Conservation (phyloP, 2,329 filamentous ascomycete genomes). For the Verticillium dahliae region DNA sequence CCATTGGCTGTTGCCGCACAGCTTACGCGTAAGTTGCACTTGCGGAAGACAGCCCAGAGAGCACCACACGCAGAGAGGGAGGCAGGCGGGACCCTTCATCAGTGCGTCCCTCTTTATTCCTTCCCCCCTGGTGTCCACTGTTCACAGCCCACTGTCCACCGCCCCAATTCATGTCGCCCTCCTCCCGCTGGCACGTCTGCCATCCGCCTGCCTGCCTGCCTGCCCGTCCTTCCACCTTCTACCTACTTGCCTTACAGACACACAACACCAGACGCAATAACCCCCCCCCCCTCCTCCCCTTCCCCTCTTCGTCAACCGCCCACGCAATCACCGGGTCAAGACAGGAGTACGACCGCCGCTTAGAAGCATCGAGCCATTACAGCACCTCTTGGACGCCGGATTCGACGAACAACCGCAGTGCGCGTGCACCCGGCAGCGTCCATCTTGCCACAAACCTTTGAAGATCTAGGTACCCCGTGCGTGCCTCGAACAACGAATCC, state of each 20-base stretch:
- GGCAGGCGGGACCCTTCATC: not conserved
- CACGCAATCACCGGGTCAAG: not conserved
- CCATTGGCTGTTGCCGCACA: constrained; percentile 19
- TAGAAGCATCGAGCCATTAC: not conserved
- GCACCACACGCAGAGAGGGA: not conserved
- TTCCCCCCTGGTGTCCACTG: constrained; percentile 5
- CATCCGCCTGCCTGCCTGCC: constrained; percentile 10
- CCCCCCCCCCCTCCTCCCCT: not conserved
- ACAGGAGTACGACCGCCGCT: not conserved
- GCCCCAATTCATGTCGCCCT: not conserved
- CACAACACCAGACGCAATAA: not conserved
- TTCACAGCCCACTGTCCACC: constrained; percentile 6
- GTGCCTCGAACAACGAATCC: not conserved
- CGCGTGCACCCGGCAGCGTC: not conserved
- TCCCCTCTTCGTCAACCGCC: not conserved
- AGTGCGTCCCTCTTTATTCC: constrained; percentile 4
- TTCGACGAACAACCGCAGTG: not conserved
- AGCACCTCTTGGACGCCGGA: not conserved
- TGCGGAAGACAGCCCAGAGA: constrained; percentile 9
- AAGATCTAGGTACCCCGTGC: not conserved
- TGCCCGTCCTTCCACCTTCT: constrained; percentile 10
- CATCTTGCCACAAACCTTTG: not conserved
- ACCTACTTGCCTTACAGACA: not conserved
- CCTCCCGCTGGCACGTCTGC: constrained; percentile 11
- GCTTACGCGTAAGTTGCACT: constrained; percentile 23